phyloP scores from a whole-genome alignment of 2,329 filamentous ascomycete genomes.

The Diaporthe sp. region DNA sequence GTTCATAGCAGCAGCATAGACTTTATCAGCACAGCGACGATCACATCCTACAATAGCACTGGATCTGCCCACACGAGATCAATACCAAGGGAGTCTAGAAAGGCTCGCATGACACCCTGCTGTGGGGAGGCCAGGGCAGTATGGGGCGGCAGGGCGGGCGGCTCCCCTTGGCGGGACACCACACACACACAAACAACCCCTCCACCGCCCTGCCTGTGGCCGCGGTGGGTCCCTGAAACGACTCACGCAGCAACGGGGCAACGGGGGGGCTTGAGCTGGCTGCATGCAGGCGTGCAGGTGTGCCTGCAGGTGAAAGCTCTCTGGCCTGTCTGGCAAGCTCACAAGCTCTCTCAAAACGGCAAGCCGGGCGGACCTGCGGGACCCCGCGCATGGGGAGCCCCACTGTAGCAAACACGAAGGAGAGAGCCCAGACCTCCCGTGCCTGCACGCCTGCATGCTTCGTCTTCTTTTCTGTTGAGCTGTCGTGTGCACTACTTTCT shows the following conservation, averaged over 20 bases:
- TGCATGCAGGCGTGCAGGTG: background rate
- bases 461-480: background rate
- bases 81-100: conserved; percentile 29
- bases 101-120: conserved; percentile 20
- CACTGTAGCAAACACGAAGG: conserved; percentile 20
- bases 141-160: conserved; percentile 8
- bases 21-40: conserved; percentile 10
- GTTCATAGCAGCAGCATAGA: background rate
- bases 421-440: conserved; percentile 12
- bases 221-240: conserved; percentile 12
- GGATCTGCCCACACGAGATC: background rate
- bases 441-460: background rate
- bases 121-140: background rate
- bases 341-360: conserved; percentile 2
- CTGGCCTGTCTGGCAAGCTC: background rate
- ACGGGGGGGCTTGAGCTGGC: background rate
- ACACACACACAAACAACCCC: background rate
- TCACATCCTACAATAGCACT: background rate
- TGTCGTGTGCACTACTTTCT: background rate
- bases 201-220: conserved; percentile 4
- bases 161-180: background rate
- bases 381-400: conserved; percentile 23
- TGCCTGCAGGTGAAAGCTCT: conserved; percentile 3
- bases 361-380: background rate
- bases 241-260: conserved; percentile 16